These are phyloP conservation scores for Fusarium incarnatum DNA, from an alignment of 2,329 filamentous ascomycete genomes.

Conservation along the genomic window DNA sequence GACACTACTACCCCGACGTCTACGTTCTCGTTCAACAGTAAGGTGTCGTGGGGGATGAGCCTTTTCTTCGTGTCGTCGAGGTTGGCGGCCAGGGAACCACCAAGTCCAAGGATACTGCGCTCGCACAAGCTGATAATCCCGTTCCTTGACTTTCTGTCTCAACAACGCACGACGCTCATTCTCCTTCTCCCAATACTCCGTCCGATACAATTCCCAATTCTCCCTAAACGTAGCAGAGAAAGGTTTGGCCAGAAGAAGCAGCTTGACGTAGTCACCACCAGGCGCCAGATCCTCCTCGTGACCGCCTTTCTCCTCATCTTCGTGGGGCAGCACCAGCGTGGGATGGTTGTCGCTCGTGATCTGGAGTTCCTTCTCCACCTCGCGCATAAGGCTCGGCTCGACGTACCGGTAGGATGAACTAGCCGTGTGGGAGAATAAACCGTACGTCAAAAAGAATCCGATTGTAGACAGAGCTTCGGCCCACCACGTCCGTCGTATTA, in stretches of 20 bases:
- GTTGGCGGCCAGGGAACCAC: slow-evolving; percentile 80
- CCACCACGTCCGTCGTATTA: slow-evolving; percentile 86
- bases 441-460: slow-evolving; percentile 82
- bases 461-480: slow-evolving; percentile 79
- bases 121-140: slow-evolving; percentile 75
- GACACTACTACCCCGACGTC: slow-evolving; percentile 63
- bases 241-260: slow-evolving; percentile 90
- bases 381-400: slow-evolving; percentile 70
- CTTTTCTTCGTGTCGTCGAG: slow-evolving; percentile 55
- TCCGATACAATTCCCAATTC: slow-evolving; percentile 95
- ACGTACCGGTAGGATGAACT: slow-evolving; percentile 82
- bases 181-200: slow-evolving; percentile 96
- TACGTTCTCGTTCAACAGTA: slow-evolving; percentile 59
- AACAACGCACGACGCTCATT: slow-evolving; percentile 87
- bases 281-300: slow-evolving; percentile 91
- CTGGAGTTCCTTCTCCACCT: slow-evolving; percentile 70
- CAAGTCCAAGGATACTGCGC: slow-evolving; percentile 80
- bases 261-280: slow-evolving; percentile 90
- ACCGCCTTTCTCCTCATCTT: slow-evolving; percentile 72
- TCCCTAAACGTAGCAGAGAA: slow-evolving; percentile 95
- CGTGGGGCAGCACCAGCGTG: slow-evolving; percentile 56
- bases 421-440: slow-evolving; percentile 73
- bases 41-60: slow-evolving; percentile 55
- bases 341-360: slow-evolving; percentile 57
- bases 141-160: slow-evolving; percentile 74